Base-by-base conservation (phyloP, 495 filamentous ascomycete genomes). In the Hypoxylon cercidicola region DNA sequence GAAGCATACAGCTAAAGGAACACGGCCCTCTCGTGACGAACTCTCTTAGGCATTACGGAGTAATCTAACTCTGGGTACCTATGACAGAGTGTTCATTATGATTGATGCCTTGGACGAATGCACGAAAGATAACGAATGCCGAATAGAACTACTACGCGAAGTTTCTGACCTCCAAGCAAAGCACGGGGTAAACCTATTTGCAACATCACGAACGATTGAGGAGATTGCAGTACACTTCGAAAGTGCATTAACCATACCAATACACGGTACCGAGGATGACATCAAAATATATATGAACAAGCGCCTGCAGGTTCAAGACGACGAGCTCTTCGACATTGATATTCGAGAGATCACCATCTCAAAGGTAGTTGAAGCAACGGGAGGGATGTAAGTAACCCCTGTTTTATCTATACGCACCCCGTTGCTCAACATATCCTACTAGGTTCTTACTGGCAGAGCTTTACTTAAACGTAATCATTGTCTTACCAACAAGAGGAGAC, bases 41-140 rank as follows among this genome's bases (percentile, higher is more conserved):
- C 39, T 41, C 39, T 41, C n/a, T 15, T 1, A 16, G n/a, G n/a
- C 39, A 16, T n/a, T 41, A 16, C 39, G 16, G 1, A 1, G 2
- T 15, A 8, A 16, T 13, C 12, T 41, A 16, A 3, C 13, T 3
- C 12, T 41, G 16, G 3, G 1, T 16, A 41, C 15, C 15, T 41
- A 41, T n/a, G 3, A 41, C 39, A 15, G 39, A 16, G 12, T n/a
- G 39, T 41, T 41, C n/a, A 41, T 41, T 16, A 41, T 41, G 5
- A 41, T 41, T n/a, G 39, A 41, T 41, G 39, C 39, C n/a, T 41
- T 41, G 8, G n/a, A 41, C 16, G n/a, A 41, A 16, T 41, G 39
- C 8, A 16, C n/a, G 3, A 16, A 1, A 2, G n/a, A 41, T 16
- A 16, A 41, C n/a, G 39, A 16, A 12, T 41, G n/a, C 8, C 39